phyloP scores from a whole-genome alignment of 345 rosid species.

The Isatis tinctoria region DNA sequence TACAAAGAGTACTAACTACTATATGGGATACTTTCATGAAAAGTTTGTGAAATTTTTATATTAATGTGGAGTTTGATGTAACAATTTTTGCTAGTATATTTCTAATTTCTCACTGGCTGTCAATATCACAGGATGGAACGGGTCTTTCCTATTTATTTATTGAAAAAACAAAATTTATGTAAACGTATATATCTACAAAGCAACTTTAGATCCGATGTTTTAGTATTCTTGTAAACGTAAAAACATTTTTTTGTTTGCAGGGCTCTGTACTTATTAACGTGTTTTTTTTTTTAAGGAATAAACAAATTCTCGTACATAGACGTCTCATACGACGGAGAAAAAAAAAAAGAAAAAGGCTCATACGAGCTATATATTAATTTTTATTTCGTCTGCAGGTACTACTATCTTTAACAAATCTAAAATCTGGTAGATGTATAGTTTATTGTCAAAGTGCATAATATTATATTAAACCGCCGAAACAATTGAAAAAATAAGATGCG shows the following conservation, averaged over 20 bases:
- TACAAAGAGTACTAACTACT: background rate
- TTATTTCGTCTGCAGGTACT: background rate
- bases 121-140: background rate
- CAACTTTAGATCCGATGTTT: background rate
- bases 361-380: background rate
- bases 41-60: background rate
- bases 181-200: background rate
- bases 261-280: background rate
- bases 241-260: background rate
- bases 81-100: background rate
- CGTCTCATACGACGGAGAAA: background rate
- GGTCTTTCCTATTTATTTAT: background rate
- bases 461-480: constrained; percentile 10
- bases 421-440: constrained; percentile 8
- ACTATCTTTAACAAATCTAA: background rate
- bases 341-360: background rate
- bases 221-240: background rate
- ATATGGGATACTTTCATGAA: background rate
- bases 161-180: background rate
- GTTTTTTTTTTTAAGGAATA: background rate
- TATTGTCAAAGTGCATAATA: background rate
- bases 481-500: background rate
- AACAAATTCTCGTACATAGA: background rate
- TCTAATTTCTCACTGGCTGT: background rate
- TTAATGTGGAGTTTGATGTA: background rate